Conservation (phyloP, 495 filamentous ascomycete species). For the Aspergillus affinis region DNA sequence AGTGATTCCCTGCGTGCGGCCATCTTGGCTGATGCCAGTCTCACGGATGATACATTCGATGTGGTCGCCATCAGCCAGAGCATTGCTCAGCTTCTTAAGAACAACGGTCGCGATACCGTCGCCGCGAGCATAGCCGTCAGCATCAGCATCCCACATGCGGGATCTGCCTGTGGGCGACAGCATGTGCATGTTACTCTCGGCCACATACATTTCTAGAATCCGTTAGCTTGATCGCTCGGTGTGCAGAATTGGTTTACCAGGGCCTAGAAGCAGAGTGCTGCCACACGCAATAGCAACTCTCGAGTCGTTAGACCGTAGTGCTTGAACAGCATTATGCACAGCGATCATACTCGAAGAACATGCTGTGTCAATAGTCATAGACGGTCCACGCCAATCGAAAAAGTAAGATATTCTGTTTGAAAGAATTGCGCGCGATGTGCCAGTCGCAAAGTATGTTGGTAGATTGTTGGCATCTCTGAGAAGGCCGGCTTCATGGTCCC, state of each 20-base stretch:
- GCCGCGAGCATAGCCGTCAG: constrained; percentile 38
- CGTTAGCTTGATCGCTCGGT: background rate
- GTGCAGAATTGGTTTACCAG: constrained; percentile 14
- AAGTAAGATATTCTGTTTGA: constrained; percentile 40
- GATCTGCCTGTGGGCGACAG: constrained; percentile 25
- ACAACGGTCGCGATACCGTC: constrained; percentile 37
- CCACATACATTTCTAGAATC: background rate
- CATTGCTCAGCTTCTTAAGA: constrained; percentile 27
- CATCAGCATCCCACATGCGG: constrained; percentile 35
- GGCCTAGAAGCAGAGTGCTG: constrained; percentile 30
- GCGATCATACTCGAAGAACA: constrained; percentile 38
- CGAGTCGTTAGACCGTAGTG: constrained; percentile 27
- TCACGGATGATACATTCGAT: constrained; percentile 35
- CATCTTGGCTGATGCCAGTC: constrained; percentile 34
- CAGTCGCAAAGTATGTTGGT: constrained; percentile 49
- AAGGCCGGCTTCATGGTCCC: constrained; percentile 46
- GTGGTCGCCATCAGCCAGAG: constrained; percentile 27
- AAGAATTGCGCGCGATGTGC: constrained; percentile 39
- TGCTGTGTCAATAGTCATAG: constrained; percentile 37
- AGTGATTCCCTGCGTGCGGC: constrained; percentile 27
- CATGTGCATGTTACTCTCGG: constrained; percentile 21
- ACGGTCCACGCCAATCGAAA: constrained; percentile 35
- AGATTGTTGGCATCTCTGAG: constrained; percentile 40
- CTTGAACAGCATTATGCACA: constrained; percentile 34
- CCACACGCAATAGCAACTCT: constrained; percentile 28